Base-by-base conservation (phyloP, 805 yeast species). In the Wickerhamiella spandovensis region DNA sequence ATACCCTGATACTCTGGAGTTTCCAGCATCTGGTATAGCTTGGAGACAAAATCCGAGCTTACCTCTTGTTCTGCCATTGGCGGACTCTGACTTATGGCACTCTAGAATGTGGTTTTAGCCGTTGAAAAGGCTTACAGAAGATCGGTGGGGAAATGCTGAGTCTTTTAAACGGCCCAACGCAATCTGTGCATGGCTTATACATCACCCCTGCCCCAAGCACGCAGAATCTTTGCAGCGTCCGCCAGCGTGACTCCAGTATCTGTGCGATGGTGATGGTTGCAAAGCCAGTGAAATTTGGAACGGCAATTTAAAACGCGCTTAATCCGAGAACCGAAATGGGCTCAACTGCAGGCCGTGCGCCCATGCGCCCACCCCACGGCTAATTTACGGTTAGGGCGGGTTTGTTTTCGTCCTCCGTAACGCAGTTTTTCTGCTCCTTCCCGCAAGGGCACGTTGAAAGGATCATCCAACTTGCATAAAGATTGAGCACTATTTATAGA, bases 1-100 rank as follows among this genome's bases (percentile, higher is more conserved):
- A 86, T 77, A 51, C 75, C 75, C 45, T 76, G 74, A 64, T 85
- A 85, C n/a, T 75, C 72, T 53, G 84, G 84, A 54, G 81, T 85
- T 61, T 86, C 92, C 45, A 90, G 73, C 89, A 90, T 90, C 53
- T 81, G 82, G 64, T 78, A 87, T 32, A 66, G 60, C 48, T 57
- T 54, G 20, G 60, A 49, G 9, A 58, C 62, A 41, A 59, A 59
- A 46, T 59, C 56, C 21, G 45, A 25, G 21, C 20, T n/a, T 4
- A 12, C 38, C 37, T 44, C 46, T 18, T 25, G 46, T 7, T 44
- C 38, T 18, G n/a, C 20, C 39, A 35, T 35, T 13, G 20, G 7
- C 39, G 39, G 20, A 4, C 39, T 3, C 4, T 35, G 4, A 20
- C 7, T 35, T 8, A 18, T 17, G 5, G 20, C 20, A 5, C 20